Conservation (phyloP, 257 asterid genomes). For the Paulownia fortunei region DNA sequence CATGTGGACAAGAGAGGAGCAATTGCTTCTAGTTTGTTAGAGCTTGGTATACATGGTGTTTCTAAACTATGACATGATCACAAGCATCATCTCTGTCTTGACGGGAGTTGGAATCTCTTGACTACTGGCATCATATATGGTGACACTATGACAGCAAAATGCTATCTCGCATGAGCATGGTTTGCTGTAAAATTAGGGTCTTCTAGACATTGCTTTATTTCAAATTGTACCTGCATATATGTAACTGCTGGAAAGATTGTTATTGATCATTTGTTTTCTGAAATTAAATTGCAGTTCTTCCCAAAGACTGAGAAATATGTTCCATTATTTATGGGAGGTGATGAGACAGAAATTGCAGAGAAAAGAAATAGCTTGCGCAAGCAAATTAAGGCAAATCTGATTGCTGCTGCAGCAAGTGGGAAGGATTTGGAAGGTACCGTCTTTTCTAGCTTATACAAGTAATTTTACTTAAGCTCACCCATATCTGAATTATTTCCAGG, state of each 20-base stretch:
- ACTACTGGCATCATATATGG: background rate
- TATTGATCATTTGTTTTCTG: background rate
- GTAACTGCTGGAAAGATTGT: background rate
- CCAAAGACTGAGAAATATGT: constrained; percentile 92
- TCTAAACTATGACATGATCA: background rate
- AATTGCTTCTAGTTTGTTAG: background rate
- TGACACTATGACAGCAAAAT: background rate
- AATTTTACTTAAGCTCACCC: constrained; percentile 15
- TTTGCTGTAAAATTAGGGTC: constrained; percentile 15
- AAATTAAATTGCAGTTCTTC: constrained; percentile 74
- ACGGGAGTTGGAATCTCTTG: background rate
- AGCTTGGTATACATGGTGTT: background rate
- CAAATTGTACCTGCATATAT: constrained; percentile 17
- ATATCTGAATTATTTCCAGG: background rate
- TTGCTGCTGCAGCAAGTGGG: constrained; percentile 96
- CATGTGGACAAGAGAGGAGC: background rate
- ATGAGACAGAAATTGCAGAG: constrained; percentile 67
- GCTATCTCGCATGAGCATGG: background rate
- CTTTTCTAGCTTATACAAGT: background rate
- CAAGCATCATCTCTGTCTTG: background rate
- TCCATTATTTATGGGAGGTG: constrained; percentile 83
- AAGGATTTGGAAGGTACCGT: constrained; percentile 93
- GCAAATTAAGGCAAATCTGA: constrained; percentile 75
- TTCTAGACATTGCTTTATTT: background rate
- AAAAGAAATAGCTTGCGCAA: constrained; percentile 73